phyloP scores from a whole-genome alignment of 164 flowering plant genomes.

The Tetrastigma voinierianum region DNA sequence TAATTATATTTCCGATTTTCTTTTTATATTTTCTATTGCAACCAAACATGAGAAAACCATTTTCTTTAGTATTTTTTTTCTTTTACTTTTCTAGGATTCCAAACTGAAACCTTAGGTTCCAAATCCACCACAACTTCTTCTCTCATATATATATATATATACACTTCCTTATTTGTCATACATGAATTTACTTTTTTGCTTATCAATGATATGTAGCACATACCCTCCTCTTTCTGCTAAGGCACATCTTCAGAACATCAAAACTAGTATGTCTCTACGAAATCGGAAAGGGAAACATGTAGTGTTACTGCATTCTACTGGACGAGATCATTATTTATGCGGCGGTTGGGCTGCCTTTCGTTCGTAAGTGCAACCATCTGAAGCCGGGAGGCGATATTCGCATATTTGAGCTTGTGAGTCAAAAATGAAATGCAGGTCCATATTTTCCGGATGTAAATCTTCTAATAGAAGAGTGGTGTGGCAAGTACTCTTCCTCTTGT shows the following conservation, averaged over 20 bases:
- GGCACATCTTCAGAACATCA: not conserved
- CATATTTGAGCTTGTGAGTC: constrained; percentile 1
- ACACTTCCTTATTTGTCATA: not conserved
- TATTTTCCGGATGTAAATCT: not conserved
- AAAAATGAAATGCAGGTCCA: constrained; percentile 4
- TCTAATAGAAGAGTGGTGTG: not conserved
- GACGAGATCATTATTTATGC: not conserved
- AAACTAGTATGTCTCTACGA: not conserved
- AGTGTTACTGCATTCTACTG: not conserved
- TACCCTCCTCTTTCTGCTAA: not conserved
- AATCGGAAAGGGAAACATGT: not conserved
- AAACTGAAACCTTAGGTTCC: no score
- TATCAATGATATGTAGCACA: not conserved
- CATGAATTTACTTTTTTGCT: not conserved
- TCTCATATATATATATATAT: no score
- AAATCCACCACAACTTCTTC: no score
- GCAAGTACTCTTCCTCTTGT: not conserved
- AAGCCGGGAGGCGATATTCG: not conserved
- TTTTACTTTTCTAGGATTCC: no score
- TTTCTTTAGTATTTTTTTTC: no score
- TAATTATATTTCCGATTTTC: no score
- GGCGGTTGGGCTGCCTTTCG: constrained; percentile 3
- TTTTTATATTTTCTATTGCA: no score
- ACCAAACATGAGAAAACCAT: no score
- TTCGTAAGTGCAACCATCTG: constrained; percentile 1